Conservation (phyloP, 352 stramenopile genomes). For the Phytophthora sp. region DNA sequence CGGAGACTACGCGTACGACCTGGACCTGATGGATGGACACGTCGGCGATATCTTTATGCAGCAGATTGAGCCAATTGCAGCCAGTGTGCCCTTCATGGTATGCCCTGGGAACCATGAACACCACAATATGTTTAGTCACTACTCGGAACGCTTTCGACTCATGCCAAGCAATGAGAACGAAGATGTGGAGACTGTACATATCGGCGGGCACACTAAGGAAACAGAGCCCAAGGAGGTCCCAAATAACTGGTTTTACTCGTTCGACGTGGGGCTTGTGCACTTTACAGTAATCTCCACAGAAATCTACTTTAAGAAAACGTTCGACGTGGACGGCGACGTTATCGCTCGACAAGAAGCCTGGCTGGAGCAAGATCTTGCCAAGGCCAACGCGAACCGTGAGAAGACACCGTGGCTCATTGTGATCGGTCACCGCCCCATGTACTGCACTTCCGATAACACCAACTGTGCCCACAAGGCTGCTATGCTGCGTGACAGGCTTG, state of each 20-base stretch:
- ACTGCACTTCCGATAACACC: conserved; percentile 81
- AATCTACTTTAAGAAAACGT: conserved; percentile 85
- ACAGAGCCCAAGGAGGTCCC: conserved; percentile 43
- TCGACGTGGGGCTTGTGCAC: conserved; percentile 86
- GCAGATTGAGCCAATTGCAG: conserved; percentile 84
- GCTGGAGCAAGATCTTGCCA: conserved; percentile 63
- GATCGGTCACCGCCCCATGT: conserved; percentile 87
- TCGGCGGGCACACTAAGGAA: conserved; percentile 36
- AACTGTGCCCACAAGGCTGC: conserved; percentile 71
- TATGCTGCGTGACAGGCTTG: conserved; percentile 65
- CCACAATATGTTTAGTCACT: conserved; percentile 82
- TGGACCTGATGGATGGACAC: conserved; percentile 78
- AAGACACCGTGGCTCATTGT: conserved; percentile 85
- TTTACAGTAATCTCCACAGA: conserved; percentile 87
- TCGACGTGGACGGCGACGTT: conserved; percentile 53
- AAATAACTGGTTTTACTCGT: conserved; percentile 92
- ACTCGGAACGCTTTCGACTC: conserved; percentile 83
- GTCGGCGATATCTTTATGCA: conserved; percentile 92
- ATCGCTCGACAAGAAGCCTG: conserved; percentile 67
- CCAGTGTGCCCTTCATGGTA: conserved; percentile 89
- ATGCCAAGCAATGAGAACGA: conserved; percentile 82
- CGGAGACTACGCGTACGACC: conserved; percentile 90
- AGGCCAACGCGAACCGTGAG: conserved; percentile 69
- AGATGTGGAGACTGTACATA: conserved; percentile 50
- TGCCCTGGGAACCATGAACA: conserved; percentile 91